Evolutionary conservation across 257 asterid species (phyloP).

Genomic region (Primulina huaijiensis): DNA sequence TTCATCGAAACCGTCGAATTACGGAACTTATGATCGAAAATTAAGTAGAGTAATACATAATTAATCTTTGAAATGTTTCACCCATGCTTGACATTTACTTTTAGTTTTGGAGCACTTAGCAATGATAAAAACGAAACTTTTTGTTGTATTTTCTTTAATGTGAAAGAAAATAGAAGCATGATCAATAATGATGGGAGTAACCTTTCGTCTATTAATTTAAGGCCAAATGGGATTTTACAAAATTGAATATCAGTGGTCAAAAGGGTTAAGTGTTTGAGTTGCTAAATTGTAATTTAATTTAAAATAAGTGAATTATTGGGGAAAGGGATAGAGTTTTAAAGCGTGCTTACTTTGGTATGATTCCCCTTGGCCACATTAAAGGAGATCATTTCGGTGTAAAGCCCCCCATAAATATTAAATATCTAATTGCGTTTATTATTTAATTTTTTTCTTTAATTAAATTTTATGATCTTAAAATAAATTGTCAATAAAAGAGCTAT

Average conservation of each 20-base stretch:
- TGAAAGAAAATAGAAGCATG: not conserved
- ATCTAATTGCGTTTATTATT: not conserved
- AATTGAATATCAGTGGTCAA: no score
- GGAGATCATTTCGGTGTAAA: slow-evolving; percentile 56
- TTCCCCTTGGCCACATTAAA: slow-evolving; percentile 37
- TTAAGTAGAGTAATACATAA: no score
- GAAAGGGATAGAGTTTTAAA: slow-evolving; percentile 21
- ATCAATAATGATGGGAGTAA: not conserved
- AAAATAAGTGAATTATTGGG: no score
- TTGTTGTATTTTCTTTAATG: not conserved
- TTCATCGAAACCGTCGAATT: no score
- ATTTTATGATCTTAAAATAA: no score
- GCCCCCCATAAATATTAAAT: slow-evolving; percentile 19
- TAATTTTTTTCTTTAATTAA: not conserved
- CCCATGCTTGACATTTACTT: not conserved
- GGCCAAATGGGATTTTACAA: no score
- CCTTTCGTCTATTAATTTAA: not conserved
- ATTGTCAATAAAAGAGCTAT: no score
- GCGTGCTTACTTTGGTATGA: slow-evolving; percentile 55
- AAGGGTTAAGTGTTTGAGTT: no score
- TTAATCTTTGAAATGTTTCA: no score
- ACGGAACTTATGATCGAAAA: no score
- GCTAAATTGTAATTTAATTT: not conserved
- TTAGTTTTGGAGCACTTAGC: not conserved
- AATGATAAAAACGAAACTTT: not conserved